Base-by-base conservation (phyloP, 2,329 filamentous ascomycete genomes). In the Phoma sp. region DNA sequence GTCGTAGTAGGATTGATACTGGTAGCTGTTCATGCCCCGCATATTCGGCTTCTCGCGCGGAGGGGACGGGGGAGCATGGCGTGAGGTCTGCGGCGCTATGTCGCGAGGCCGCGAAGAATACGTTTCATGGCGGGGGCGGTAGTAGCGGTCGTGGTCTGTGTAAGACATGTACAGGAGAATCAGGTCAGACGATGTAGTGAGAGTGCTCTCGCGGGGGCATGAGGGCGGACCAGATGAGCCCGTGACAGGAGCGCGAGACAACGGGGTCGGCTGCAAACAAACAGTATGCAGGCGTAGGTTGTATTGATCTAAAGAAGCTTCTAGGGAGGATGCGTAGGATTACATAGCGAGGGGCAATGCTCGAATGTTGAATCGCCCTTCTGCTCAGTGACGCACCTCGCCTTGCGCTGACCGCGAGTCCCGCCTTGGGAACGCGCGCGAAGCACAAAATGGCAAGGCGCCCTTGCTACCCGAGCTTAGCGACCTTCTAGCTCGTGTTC, bases 141-240 rank as follows among this genome's bases (percentile, higher is more conserved):
- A 36, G 55, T 66, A 63, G 61, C 60, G 54, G 61, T 68, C 60
- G 64, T 69, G 53, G 68, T 68, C 48, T 47, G 56, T 48, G 57
- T 60, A 61, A 63, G 64, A 63, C 64, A 67, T 67, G 56, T 57
- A 49, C 37, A 42, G 36, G 37, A 46, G 53, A 26, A 36, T 18
- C 23, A 29, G 53, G 53, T 56, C 47, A 56, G 53, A 38, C 38
- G 43, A 39, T 46, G 37, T 14, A 18, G 40, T 52, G 29, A 47
- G 49, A 38, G 37, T 17, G 29, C 7, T 42, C 23, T 29, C 29
- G 47, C 18, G 47, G 43, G 53, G 17, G 42, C 47, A 47, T 51
- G 42, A 53, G 42, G 53, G 42, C 42, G 42, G n/a, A n/a, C n/a
- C n/a, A n/a, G n/a, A n/a, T n/a, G n/a, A 15, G 34, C 12, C 23